Evolutionary conservation across 352 stramenopile species (phyloP).

Genomic region (Phytophthora pluvialis): DNA sequence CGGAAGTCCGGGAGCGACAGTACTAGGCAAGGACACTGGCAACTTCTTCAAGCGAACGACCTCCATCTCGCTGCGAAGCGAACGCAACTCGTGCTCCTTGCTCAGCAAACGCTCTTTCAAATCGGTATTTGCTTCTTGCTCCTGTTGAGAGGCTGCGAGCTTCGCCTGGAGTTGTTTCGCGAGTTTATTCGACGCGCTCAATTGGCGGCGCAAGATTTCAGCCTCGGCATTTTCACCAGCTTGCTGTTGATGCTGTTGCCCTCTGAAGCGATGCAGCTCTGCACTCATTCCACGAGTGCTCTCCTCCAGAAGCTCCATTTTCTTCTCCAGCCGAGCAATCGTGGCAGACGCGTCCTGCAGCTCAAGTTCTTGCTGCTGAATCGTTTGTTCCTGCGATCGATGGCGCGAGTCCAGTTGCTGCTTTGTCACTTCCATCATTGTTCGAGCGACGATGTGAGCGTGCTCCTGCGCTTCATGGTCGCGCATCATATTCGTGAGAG

Average conservation of each 20-base stretch:
- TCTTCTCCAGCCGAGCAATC: constrained; percentile 30
- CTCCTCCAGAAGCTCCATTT: constrained; percentile 34
- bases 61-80: constrained; percentile 24
- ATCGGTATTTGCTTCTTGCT: constrained; percentile 23
- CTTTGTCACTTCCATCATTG: constrained; percentile 30
- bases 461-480: constrained; percentile 45
- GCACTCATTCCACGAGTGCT: constrained; percentile 19
- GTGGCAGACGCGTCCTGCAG: constrained; percentile 31
- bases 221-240: constrained; percentile 50
- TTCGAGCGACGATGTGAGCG: constrained; percentile 23
- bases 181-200: constrained; percentile 38
- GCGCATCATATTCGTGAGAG: constrained; percentile 48
- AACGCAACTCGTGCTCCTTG: constrained; percentile 37
- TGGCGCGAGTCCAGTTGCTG: constrained; percentile 34
- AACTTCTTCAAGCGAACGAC: constrained; percentile 23
- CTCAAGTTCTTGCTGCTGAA: constrained; percentile 44
- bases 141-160: constrained; percentile 26
- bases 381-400: constrained; percentile 36
- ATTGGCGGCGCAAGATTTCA: constrained; percentile 59
- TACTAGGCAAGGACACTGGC: constrained; percentile 1
- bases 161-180: constrained; percentile 39
- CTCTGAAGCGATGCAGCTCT: constrained; percentile 31
- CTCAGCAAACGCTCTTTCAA: constrained; percentile 13
- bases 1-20: constrained; percentile 3
- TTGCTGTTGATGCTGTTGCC: constrained; percentile 20